Evolutionary conservation across 1,284 basidiomycete species (phyloP).

Genomic region (Phylloporus sp.): DNA sequence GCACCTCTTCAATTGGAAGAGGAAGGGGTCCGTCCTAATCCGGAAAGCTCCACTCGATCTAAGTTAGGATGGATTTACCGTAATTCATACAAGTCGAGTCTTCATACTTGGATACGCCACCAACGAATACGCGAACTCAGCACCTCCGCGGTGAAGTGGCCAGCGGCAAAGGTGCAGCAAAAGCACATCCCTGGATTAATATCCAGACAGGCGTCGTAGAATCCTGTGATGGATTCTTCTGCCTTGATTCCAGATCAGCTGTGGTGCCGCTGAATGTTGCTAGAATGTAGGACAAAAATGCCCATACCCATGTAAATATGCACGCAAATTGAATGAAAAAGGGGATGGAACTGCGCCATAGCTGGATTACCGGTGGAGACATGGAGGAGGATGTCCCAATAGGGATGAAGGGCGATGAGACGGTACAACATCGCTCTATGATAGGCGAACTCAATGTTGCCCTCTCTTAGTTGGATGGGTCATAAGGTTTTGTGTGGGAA

Average conservation of each 20-base stretch:
- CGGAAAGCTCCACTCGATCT: too few species aligned
- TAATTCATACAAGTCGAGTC: too few species aligned
- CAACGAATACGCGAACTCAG: background rate
- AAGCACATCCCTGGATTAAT: constrained; percentile 82
- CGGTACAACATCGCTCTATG: constrained; percentile 77
- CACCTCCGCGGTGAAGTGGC: background rate
- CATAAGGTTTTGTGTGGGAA: too few species aligned
- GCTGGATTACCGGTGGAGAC: constrained; percentile 82
- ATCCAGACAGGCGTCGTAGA: constrained; percentile 79
- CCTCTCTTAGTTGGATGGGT: too few species aligned
- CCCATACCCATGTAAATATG: background rate
- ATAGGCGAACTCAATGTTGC: background rate
- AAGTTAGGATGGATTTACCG: too few species aligned
- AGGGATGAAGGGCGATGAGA: constrained; percentile 40
- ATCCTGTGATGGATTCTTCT: constrained; percentile 80
- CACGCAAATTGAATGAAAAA: constrained; percentile 1
- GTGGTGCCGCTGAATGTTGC: constrained; percentile 65
- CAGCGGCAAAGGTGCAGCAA: constrained; percentile 57
- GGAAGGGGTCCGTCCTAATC: too few species aligned
- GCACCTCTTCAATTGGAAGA: too few species aligned
- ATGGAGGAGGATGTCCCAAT: constrained; percentile 77
- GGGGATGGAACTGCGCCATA: constrained; percentile 61
- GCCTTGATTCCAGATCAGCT: constrained; percentile 87
- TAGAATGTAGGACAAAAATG: background rate
- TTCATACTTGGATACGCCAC: too few species aligned